phyloP scores from a whole-genome alignment of 2,329 filamentous ascomycete genomes.

The Aspergillus pseudoglaucus region DNA sequence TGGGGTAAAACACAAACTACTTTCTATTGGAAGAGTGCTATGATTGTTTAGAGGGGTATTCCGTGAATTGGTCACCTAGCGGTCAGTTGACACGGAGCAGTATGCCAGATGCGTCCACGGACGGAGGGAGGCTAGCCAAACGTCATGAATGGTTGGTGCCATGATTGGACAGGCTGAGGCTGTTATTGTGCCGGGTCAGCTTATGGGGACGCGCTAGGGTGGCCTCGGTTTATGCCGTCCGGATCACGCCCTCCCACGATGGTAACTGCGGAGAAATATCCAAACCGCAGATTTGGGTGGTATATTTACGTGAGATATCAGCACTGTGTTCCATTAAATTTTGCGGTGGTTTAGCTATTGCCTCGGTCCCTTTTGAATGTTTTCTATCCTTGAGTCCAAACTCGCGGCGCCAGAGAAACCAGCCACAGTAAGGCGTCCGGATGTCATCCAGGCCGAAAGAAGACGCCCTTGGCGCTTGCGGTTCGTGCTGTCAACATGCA shows the following conservation, averaged over 20 bases:
- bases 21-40: neutral
- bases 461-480: neutral
- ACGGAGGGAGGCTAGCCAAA: neutral
- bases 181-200: neutral
- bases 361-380: too few species aligned
- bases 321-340: too few species aligned
- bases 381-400: too few species aligned
- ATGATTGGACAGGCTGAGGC: neutral
- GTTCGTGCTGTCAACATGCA: neutral
- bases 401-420: neutral
- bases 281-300: too few species aligned
- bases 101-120: neutral
- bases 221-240: neutral
- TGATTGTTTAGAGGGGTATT: neutral
- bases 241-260: too few species aligned
- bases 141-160: neutral
- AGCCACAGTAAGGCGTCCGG: too few species aligned
- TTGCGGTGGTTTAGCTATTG: too few species aligned
- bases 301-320: too few species aligned
- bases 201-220: neutral
- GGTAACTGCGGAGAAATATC: too few species aligned
- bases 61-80: too few species aligned
- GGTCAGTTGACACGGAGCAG: neutral
- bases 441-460: too few species aligned
- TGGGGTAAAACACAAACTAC: neutral